These are phyloP conservation scores for Ceratocystis albifundus DNA, from an alignment of 2,329 filamentous ascomycete genomes.

Conservation along the genomic window DNA sequence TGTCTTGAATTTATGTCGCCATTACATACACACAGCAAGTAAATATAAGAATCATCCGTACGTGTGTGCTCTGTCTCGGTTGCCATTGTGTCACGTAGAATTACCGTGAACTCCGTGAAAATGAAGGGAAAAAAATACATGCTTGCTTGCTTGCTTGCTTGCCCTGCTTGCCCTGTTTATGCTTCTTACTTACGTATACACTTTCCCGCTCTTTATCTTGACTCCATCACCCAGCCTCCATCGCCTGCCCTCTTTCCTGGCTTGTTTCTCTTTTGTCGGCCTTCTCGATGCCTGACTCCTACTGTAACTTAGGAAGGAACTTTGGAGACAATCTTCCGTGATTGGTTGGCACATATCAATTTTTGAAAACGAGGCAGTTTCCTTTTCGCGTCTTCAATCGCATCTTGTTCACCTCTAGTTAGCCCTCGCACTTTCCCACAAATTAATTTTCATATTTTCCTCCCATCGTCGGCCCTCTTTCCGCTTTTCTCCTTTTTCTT, in stretches of 20 bases:
- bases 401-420: background rate
- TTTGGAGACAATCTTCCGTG: background rate
- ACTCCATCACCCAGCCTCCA: background rate
- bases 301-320: background rate
- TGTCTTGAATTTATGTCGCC: conserved; percentile 10
- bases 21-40: background rate
- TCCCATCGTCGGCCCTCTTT: background rate
- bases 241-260: background rate
- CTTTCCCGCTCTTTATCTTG: conserved; percentile 8
- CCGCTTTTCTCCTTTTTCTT: conserved; percentile 10
- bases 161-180: background rate
- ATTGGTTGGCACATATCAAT: background rate
- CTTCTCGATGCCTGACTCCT: background rate
- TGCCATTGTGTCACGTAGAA: conserved; percentile 7
- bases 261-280: background rate
- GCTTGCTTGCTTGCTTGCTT: too few species aligned
- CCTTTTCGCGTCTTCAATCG: background rate
- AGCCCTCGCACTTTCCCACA: background rate
- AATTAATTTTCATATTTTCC: background rate
- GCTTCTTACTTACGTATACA: conserved; percentile 7
- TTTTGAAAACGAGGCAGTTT: conserved; percentile 3
- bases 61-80: conserved; percentile 4
- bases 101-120: conserved; percentile 9
- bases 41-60: background rate
- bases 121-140: background rate